Base-by-base conservation (phyloP, 345 rosid genomes). In the Eucalyptus cladocalyx region DNA sequence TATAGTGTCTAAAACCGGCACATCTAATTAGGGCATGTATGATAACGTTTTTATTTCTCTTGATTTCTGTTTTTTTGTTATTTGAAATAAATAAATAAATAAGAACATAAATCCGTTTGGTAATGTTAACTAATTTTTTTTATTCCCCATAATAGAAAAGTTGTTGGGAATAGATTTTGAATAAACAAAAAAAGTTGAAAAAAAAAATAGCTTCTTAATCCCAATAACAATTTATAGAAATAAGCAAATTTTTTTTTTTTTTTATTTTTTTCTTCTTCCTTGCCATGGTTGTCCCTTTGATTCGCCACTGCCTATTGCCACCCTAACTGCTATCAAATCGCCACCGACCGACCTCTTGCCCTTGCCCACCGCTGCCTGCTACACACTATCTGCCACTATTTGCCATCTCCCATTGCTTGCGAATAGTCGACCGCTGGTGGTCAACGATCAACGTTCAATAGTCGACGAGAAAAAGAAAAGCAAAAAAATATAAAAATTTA, bases 311-410 rank as follows among this genome's bases (percentile, higher is more conserved):
- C 54, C 9, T 17, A 18, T 0, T 0, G 2, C 56, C 54, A 51
- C 8, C 4, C 2, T 17, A 1, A 51, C 1, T 18, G 1, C 9
- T 51, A 0, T 51, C 21, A 51, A 18, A 51, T 0, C 4, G 0
- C 9, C 54, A 0, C 3, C 19, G 1, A 16, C 2, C 1, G 19
- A 16, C 19, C 53, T 6, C 53, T 0, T 50, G 1, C 53, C 21
- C 19, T 0, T 0, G 7, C 53, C 53, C 53, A 50, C 2, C 21
- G 1, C 21, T 4, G 2, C 56, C 0, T 0, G 0, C 0, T 18
- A 0, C 0, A 51, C 9, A 7, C 0, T 0, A 0, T 18, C 4
- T 0, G 9, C 9, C 56, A 1, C 3, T n/a, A n/a, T n/a, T n/a
- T n/a, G n/a, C n/a, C 9, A 18, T 23, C 54, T 50, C 56, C 0